Evolutionary conservation across 331 rosid genomes (phyloP), one percentile per base, ranked within the genome.

Genomic region (Rhamnella rubrinervis): DNA sequence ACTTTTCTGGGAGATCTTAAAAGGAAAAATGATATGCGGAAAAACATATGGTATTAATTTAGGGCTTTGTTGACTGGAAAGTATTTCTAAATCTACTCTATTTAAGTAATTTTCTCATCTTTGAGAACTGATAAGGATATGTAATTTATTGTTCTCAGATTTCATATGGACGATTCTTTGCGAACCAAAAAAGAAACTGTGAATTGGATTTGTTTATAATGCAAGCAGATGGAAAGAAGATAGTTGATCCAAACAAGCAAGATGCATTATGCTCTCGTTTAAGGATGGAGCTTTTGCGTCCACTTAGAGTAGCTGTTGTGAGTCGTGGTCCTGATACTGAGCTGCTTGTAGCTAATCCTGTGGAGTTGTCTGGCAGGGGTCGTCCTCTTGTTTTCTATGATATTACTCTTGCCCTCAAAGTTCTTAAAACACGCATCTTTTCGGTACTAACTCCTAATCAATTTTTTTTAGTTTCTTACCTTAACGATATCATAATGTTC

Each of bases 301-400:
- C 87, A 41, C 87, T 86, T 39, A 76, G 88, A 69, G 85, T 79
- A 39, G 72, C 78, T 16, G 83, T 69, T 19, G 82, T 82, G 40
- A 81, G 83, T 81, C 75, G 80, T 59, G 92, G 89, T 19, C 88
- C 92, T 12, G 88, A 86, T 70, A 81, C 82, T 1, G 92, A 86
- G 79, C 83, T 86, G 64, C 71, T 86, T 60, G 92, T 86, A 47
- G 89, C 89, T 10, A 86, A 86, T 61, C 89, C 89, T 0, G 92
- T 86, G 39, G 92, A 86, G 74, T 71, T 86, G 59, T 84, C 87
- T 14, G 78, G 92, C 70, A 64, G 75, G 73, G 92, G 92, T 2
- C 86, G 89, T 17, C 88, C 88, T 37, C 85, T 80, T 55, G 90
- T 85, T 17, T 83, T 85, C 49, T 78, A 80, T 13, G 90, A 85